Base-by-base conservation (phyloP, 345 rosid species). In the Geranium brycei region DNA sequence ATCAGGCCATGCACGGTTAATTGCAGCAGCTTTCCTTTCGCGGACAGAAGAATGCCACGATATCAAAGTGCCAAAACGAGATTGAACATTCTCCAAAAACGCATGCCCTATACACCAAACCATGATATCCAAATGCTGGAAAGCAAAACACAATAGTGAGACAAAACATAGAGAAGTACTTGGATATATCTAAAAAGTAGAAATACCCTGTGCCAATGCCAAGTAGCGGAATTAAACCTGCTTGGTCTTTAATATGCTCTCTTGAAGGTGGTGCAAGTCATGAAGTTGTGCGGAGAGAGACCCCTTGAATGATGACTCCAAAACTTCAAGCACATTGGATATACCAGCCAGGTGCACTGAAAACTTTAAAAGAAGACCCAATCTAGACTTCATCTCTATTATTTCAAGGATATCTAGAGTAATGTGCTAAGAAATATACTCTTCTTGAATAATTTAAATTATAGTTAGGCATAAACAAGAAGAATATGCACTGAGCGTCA, bases 1-100 rank as follows among this genome's bases (percentile, higher is more conserved):
- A 77, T 79, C 99, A 64, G 88, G 95, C 99, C 99, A 95, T 16
- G 91, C 81, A 57, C 97, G 89, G 57, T 64, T 76, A 68, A 78
- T 75, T 62, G 99, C 96, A 73, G 81, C 88, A 61, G 91, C 75
- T 79, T 88, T 95, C 81, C 97, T 84, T 76, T 83, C 92, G 58
- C 69, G 78, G 41, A 85, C 83, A 57, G 61, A 67, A 74, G 80
- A 71, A 57, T 68, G 67, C 99, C 99, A 95, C 61, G 79, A 76
- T 5, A 65, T 55, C 57, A 78, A 74, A 74, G 75, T 68, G 74
- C 72, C 41, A 69, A 80, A 75, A 63, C 83, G 79, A 63, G 85
- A 77, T 68, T 70, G 77, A 71, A 85, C 75, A 75, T 78, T 74
- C 62, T 80, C 88, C 75, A 93, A 68, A 83, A 87, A 90, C 55